These are phyloP conservation scores for Phyllosticta paracitricarpa DNA, from an alignment of 2,329 filamentous ascomycete genomes.

Conservation along the genomic window DNA sequence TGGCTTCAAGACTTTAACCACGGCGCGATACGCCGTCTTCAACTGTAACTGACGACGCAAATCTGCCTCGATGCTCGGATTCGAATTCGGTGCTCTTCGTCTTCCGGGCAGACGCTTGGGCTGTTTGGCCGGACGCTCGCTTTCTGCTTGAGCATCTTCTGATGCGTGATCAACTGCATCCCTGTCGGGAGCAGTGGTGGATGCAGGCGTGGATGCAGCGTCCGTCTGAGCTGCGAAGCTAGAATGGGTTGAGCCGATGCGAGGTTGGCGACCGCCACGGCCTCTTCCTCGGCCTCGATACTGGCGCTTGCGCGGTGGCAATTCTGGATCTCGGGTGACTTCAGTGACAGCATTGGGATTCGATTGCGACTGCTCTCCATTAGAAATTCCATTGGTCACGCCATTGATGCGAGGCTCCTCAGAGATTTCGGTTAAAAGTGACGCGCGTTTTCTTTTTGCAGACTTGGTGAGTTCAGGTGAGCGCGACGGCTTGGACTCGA, in stretches of 20 bases:
- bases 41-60: conserved; percentile 53
- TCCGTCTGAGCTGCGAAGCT: conserved; percentile 7
- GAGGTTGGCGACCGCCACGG: conserved; percentile 4
- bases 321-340: conserved; percentile 1
- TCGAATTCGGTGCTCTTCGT: conserved; percentile 37
- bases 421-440: neutral
- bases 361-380: neutral
- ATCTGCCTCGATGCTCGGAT: conserved; percentile 36
- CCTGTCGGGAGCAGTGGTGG: conserved; percentile 23
- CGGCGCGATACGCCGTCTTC: conserved; percentile 53
- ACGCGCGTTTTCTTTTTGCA: conserved; percentile 10
- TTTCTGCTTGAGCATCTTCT: conserved; percentile 13
- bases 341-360: neutral
- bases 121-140: conserved; percentile 27
- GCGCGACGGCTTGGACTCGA: conserved; percentile 1
- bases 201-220: conserved; percentile 20
- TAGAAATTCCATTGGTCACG: neutral
- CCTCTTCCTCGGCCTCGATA: conserved; percentile 5
- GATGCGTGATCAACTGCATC: conserved; percentile 14
- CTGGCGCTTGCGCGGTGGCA: conserved; percentile 5
- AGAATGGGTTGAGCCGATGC: conserved; percentile 1
- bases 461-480: conserved; percentile 1
- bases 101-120: conserved; percentile 32
- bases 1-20: conserved; percentile 54
- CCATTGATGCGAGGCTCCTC: conserved; percentile 1